phyloP scores from a whole-genome alignment of 805 yeast species.

The Myxozyma neglecta region DNA sequence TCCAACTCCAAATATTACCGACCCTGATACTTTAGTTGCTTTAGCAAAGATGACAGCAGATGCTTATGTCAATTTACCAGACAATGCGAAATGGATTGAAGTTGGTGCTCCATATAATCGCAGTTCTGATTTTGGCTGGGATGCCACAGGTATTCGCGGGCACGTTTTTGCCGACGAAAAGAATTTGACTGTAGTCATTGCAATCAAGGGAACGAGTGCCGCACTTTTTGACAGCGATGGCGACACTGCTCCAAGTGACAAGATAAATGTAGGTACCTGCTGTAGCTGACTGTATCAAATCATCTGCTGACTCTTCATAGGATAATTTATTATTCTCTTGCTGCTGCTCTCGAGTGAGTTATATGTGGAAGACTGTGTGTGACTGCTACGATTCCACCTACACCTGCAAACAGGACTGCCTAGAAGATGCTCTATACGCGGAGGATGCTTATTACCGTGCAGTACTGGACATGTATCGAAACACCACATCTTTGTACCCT shows the following conservation, averaged over 20 bases:
- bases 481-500: constrained; percentile 70
- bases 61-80: constrained; percentile 82
- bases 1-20: constrained; percentile 70
- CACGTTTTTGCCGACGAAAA: constrained; percentile 74
- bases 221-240: constrained; percentile 50
- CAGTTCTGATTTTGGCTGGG: constrained; percentile 77
- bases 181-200: constrained; percentile 64
- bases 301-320: background rate
- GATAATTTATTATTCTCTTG: constrained; percentile 91
- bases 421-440: constrained; percentile 72
- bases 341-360: constrained; percentile 92
- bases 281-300: background rate
- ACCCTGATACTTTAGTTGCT: constrained; percentile 68
- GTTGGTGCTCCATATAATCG: constrained; percentile 41
- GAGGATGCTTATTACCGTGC: constrained; percentile 86
- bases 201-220: constrained; percentile 90
- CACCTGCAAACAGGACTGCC: constrained; percentile 85
- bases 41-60: constrained; percentile 86
- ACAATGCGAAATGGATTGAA: constrained; percentile 85
- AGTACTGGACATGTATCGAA: constrained; percentile 70
- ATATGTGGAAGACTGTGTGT: constrained; percentile 94
- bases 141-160: constrained; percentile 80
- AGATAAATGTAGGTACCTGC: constrained; percentile 50
- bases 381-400: constrained; percentile 84
- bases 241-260: constrained; percentile 81